phyloP scores from a whole-genome alignment of 192 early-diverging fungal species.

The Backusella morwellensis region DNA sequence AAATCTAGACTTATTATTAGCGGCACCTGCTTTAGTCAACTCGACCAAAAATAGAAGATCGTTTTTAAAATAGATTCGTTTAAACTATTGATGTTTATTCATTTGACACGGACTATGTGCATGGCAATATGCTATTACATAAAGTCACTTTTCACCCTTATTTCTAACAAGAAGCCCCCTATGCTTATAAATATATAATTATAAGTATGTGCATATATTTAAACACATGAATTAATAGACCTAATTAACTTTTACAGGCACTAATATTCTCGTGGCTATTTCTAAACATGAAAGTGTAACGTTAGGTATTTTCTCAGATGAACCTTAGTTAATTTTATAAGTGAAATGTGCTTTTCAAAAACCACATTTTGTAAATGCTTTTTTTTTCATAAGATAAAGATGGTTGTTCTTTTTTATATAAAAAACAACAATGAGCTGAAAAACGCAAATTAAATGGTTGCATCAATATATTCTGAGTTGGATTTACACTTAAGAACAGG shows the following conservation, averaged over 20 bases:
- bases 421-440: no score
- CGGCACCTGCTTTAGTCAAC: neutral
- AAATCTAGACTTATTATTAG: conserved; percentile 1
- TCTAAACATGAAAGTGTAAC: neutral
- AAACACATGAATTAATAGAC: neutral
- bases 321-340: neutral
- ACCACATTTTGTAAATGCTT: neutral
- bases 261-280: neutral
- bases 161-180: neutral
- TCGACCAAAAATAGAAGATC: conserved; percentile 1
- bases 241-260: neutral
- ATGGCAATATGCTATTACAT: neutral
- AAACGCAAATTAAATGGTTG: no score
- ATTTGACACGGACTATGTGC: neutral
- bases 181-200: neutral
- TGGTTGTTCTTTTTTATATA: neutral
- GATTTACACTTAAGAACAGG: neutral
- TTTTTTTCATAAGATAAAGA: neutral
- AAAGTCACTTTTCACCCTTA: neutral
- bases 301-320: neutral
- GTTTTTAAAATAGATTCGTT: neutral
- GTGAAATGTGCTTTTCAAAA: neutral
- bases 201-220: neutral
- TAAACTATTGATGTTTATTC: neutral
- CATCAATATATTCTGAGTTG: neutral